A percentile compares a stretch with the other conserved stretches of the same genome.
These are phyloP conservation scores for Metschnikowia hibisci DNA, from an alignment of 805 yeast species.

Conservation along the genomic window DNA sequence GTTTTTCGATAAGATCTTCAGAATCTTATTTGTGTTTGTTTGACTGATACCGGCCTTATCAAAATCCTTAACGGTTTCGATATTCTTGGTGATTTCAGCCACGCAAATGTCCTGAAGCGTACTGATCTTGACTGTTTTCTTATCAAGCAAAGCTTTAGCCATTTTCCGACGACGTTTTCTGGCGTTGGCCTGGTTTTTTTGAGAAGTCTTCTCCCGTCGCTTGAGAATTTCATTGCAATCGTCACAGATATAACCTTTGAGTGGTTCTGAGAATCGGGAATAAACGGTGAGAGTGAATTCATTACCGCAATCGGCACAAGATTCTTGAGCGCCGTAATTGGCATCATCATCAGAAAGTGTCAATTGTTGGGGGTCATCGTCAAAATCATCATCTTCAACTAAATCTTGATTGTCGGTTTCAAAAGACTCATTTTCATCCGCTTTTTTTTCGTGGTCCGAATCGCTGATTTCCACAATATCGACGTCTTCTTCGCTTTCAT, in stretches of 20 bases:
- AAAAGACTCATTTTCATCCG: neutral
- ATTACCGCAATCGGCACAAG: slow-evolving; percentile 60
- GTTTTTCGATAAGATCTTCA: slow-evolving; percentile 75
- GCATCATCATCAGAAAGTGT: slow-evolving; percentile 11
- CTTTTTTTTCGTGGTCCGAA: slow-evolving; percentile 6
- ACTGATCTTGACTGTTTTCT: slow-evolving; percentile 58
- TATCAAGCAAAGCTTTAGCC: slow-evolving; percentile 81
- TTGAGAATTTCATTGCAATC: slow-evolving; percentile 47
- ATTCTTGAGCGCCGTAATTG: slow-evolving; percentile 50
- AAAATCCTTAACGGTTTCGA: slow-evolving; percentile 70
- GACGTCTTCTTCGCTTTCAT: slow-evolving; percentile 11
- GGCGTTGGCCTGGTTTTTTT: slow-evolving; percentile 55
- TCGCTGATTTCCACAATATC: slow-evolving; percentile 3
- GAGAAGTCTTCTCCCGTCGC: slow-evolving; percentile 42
- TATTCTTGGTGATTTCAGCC: slow-evolving; percentile 56
- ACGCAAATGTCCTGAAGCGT: slow-evolving; percentile 83
- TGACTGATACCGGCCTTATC: slow-evolving; percentile 73
- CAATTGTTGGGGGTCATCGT: slow-evolving; percentile 1
- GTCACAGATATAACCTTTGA: slow-evolving; percentile 65
- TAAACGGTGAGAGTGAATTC: slow-evolving; percentile 63
- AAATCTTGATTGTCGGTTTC: neutral
- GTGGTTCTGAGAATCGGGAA: slow-evolving; percentile 48
- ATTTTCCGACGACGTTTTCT: slow-evolving; percentile 71
- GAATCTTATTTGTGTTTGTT: slow-evolving; percentile 63
- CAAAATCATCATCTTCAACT: neutral